A percentile compares a stretch with the other conserved stretches of the same genome.
These are phyloP conservation scores for Fraxinus pennsylvanica DNA, from an alignment of 257 asterid genomes.

Conservation along the genomic window DNA sequence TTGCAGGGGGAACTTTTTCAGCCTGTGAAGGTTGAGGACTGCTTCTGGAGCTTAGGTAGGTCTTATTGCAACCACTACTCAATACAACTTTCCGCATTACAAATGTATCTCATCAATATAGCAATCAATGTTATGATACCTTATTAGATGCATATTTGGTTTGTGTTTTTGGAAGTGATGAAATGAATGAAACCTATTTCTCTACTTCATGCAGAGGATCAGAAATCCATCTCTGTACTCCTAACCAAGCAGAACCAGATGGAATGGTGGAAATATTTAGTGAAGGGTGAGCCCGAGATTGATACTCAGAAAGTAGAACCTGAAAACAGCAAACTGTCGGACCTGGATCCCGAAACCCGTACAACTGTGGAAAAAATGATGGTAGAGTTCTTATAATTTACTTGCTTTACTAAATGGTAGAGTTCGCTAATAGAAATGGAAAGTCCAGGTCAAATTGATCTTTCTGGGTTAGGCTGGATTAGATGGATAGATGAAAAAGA, in stretches of 20 bases:
- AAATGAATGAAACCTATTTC: conserved; percentile 3
- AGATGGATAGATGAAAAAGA: not conserved
- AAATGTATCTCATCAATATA: not conserved
- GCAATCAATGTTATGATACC: not conserved
- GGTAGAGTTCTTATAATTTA: conserved; percentile 41
- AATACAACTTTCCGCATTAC: not conserved
- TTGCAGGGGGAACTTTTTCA: conserved; percentile 71
- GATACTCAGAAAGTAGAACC: conserved; percentile 92
- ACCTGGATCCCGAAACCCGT: conserved; percentile 82
- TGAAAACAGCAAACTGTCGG: conserved; percentile 71
- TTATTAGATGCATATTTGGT: not conserved
- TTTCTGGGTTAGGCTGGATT: not conserved
- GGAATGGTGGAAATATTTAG: conserved; percentile 94
- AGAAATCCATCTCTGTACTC: conserved; percentile 64
- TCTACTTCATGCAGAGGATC: conserved; percentile 62
- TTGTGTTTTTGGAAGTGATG: not conserved
- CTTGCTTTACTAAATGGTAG: not conserved
- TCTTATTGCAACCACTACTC: not conserved
- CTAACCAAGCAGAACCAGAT: conserved; percentile 81
- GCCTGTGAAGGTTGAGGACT: conserved; percentile 70
- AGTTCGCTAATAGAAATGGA: not conserved
- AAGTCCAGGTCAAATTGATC: not conserved
- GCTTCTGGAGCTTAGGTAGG: conserved; percentile 86
- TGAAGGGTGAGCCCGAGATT: conserved; percentile 85
- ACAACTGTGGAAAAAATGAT: conserved; percentile 88